Conservation (phyloP, 1,139 yeast genomes). For the Diutina mesorugosa region DNA sequence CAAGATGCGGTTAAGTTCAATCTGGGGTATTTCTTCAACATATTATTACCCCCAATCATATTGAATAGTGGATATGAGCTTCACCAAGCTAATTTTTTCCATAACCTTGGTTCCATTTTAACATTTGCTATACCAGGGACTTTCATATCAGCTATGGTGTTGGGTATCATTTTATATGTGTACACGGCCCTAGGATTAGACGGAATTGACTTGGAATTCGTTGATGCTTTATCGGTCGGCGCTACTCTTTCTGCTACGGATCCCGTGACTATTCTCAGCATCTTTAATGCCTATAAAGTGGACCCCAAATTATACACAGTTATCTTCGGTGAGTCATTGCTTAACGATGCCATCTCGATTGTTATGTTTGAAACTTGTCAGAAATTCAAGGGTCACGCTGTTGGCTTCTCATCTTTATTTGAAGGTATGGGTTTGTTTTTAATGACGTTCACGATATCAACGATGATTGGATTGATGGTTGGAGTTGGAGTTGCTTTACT, state of each 20-base stretch:
- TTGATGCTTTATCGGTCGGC: constrained; percentile 93
- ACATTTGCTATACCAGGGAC: constrained; percentile 98
- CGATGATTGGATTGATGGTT: constrained; percentile 76
- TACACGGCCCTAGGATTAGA: constrained; percentile 93
- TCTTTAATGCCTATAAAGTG: constrained; percentile 93
- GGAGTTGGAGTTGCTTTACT: constrained; percentile 86
- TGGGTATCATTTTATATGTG: constrained; percentile 71
- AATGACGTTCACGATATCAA: constrained; percentile 88
- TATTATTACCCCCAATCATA: constrained; percentile 90
- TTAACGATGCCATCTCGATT: constrained; percentile 96
- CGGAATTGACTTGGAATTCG: constrained; percentile 77
- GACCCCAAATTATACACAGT: constrained; percentile 96
- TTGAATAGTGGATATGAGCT: constrained; percentile 92
- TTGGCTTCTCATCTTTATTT: constrained; percentile 65
- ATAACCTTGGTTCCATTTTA: constrained; percentile 81
- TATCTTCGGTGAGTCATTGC: constrained; percentile 88
- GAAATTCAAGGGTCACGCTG: constrained; percentile 78
- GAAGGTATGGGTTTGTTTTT: constrained; percentile 91
- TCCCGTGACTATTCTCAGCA: constrained; percentile 93
- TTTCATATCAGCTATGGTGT: constrained; percentile 75
- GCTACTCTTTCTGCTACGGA: constrained; percentile 97
- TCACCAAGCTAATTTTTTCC: constrained; percentile 89
- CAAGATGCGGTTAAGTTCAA: constrained; percentile 96
- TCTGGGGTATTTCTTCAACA: constrained; percentile 86
- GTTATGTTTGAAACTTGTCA: constrained; percentile 99